Percentiles rank a stretch among this genome's conserved stretches.
Evolutionary conservation across 2,329 filamentous ascomycete species (phyloP).

Genomic region (Alternaria gansuensis): DNA sequence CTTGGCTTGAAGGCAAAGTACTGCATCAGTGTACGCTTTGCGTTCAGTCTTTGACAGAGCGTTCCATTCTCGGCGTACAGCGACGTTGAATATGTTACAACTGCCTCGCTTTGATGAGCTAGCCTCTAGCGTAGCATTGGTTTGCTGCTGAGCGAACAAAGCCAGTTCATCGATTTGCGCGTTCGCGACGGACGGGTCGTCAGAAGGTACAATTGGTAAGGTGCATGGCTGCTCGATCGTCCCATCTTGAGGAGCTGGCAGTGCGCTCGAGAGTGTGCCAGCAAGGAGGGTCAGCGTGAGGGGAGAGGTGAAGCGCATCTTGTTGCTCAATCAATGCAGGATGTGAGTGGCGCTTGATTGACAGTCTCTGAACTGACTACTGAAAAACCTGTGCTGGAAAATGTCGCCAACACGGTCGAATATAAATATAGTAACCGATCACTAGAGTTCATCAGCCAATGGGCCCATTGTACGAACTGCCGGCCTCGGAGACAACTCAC

Average conservation of each 20-base stretch:
- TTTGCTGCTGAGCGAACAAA: slow-evolving; percentile 31
- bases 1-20: slow-evolving; percentile 47
- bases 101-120: slow-evolving; percentile 32
- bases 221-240: slow-evolving; percentile 18
- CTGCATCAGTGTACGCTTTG: slow-evolving; percentile 50
- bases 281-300: slow-evolving; percentile 37
- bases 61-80: slow-evolving; percentile 43
- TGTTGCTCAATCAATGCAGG: slow-evolving; percentile 4
- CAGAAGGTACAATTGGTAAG: slow-evolving; percentile 32
- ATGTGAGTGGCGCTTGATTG: too few species aligned
- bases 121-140: slow-evolving; percentile 28
- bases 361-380: neutral
- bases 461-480: neutral
- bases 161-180: slow-evolving; percentile 38
- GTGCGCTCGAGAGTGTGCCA: slow-evolving; percentile 36
- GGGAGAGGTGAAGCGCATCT: slow-evolving; percentile 40
- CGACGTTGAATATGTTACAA: slow-evolving; percentile 39
- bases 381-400: neutral
- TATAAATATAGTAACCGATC: neutral
- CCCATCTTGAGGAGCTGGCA: slow-evolving; percentile 35
- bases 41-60: slow-evolving; percentile 39
- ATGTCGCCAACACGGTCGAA: neutral
- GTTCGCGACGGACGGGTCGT: slow-evolving; percentile 34
- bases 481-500: neutral
- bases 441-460: neutral